These are phyloP conservation scores for Gracilaria caudata DNA, from an alignment of 23 red algal species.

Conservation along the genomic window DNA sequence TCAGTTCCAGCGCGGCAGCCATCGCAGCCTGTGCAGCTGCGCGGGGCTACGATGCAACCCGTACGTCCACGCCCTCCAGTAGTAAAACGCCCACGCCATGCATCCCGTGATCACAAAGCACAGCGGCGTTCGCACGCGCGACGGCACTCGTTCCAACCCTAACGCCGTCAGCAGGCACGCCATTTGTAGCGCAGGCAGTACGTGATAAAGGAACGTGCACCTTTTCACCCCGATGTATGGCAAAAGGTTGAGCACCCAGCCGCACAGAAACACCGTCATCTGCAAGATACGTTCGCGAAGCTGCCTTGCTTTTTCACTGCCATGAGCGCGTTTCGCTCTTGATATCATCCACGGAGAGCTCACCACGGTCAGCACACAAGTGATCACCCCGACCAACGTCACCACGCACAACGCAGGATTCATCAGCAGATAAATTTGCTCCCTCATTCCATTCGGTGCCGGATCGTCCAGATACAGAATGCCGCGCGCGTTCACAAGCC, in stretches of 20 bases:
- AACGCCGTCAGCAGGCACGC: slow-evolving; percentile 52
- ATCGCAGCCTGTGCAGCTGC: slow-evolving; percentile 53
- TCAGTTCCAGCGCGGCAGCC: slow-evolving; percentile 85
- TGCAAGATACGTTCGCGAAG: neutral
- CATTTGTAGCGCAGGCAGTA: slow-evolving; percentile 74
- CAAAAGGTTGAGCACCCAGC: slow-evolving; percentile 78
- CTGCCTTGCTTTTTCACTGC: neutral
- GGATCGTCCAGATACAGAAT: slow-evolving; percentile 89
- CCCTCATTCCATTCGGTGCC: slow-evolving; percentile 23
- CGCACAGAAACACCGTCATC: slow-evolving; percentile 52
- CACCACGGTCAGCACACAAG: slow-evolving; percentile 39
- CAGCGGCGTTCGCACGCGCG: slow-evolving; percentile 10
- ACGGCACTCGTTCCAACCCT: slow-evolving; percentile 11
- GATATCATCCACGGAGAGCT: neutral
- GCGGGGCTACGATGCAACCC: slow-evolving; percentile 30
- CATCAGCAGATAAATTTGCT: slow-evolving; percentile 88
- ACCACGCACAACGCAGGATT: slow-evolving; percentile 77
- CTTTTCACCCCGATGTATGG: slow-evolving; percentile 85
- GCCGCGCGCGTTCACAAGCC: slow-evolving; percentile 88
- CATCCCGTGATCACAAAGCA: slow-evolving; percentile 9
- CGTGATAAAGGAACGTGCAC: slow-evolving; percentile 94
- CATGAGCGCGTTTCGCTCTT: neutral
- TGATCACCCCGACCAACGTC: slow-evolving; percentile 28
- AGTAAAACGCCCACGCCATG: slow-evolving; percentile 69
- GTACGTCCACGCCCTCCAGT: slow-evolving; percentile 94